phyloP scores from a whole-genome alignment of 106 monocot genomes.

The Amphibolis antarctica region DNA sequence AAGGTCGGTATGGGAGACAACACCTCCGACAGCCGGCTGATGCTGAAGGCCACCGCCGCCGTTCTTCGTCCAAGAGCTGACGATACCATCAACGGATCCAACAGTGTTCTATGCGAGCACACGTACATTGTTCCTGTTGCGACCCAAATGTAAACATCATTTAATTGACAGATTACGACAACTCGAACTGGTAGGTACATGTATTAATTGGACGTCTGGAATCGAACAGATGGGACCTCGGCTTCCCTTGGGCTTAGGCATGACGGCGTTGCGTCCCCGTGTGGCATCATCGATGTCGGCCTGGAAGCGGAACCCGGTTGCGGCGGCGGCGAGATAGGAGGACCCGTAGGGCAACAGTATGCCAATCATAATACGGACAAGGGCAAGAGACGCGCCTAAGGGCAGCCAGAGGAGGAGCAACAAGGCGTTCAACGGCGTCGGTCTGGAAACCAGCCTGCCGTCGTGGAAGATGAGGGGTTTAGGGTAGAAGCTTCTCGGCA shows the following conservation, averaged over 20 bases:
- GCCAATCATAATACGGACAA: slow-evolving; percentile 18
- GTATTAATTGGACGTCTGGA: no score
- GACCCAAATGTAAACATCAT: no score
- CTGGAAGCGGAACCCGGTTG: slow-evolving; percentile 28
- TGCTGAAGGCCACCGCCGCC: slow-evolving; percentile 32
- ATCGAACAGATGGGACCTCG: no score
- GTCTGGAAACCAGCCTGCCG: slow-evolving; percentile 34
- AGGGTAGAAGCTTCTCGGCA: slow-evolving; percentile 22
- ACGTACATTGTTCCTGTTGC: slow-evolving; percentile 20
- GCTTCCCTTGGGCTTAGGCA: no score
- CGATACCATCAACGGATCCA: slow-evolving; percentile 39
- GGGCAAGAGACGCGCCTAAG: slow-evolving; percentile 26
- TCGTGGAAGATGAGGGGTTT: slow-evolving; percentile 75
- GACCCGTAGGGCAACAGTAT: slow-evolving; percentile 25
- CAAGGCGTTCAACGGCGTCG: slow-evolving; percentile 24
- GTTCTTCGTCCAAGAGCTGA: slow-evolving; percentile 9
- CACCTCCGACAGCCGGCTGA: slow-evolving; percentile 34
- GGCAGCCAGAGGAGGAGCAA: slow-evolving; percentile 42
- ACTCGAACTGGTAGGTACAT: no score
- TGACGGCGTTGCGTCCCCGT: no score
- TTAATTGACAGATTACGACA: no score
- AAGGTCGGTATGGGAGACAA: slow-evolving; percentile 43
- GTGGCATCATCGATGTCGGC: slow-evolving; percentile 6
- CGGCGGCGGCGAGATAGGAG: slow-evolving; percentile 7
- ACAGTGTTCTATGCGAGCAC: slow-evolving; percentile 37